A percentile compares a stretch with the other conserved stretches of the same genome.
These are phyloP conservation scores for Coemansia sp. DNA, from an alignment of 192 early-diverging fungal genomes.

Conservation along the genomic window DNA sequence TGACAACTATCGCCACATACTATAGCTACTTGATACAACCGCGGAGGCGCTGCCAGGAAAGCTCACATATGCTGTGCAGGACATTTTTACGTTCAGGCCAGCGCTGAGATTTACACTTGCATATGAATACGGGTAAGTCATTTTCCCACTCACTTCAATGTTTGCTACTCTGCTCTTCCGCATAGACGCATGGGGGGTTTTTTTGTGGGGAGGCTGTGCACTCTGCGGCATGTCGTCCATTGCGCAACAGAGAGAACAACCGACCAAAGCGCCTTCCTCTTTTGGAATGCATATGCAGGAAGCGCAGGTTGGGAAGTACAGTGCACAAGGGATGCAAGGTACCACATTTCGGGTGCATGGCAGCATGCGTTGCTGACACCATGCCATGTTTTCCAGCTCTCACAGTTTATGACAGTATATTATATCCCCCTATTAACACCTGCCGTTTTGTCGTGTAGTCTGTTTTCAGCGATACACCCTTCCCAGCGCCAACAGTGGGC, in stretches of 20 bases:
- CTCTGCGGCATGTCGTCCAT: too few relatives aligned
- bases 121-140: slow-evolving; percentile 51
- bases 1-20: neutral
- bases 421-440: neutral
- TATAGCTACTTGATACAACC: slow-evolving; percentile 32
- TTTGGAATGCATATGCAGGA: too few relatives aligned
- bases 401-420: neutral
- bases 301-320: too few relatives aligned
- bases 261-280: neutral
- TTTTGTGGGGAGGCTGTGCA: too few relatives aligned
- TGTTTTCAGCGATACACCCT: slow-evolving; percentile 45
- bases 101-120: slow-evolving; percentile 36
- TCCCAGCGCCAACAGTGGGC: slow-evolving; percentile 48
- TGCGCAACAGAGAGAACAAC: neutral
- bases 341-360: too few relatives aligned
- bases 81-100: slow-evolving; percentile 33
- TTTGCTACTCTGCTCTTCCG: neutral
- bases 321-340: too few relatives aligned
- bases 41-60: slow-evolving; percentile 11
- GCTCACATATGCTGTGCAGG: slow-evolving; percentile 35
- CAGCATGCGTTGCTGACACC: neutral
- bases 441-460: slow-evolving; percentile 19
- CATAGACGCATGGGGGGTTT: neutral
- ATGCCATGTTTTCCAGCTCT: slow-evolving; percentile 1
- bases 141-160: neutral